Percentiles rank a stretch among this genome's conserved stretches.
phyloP scores from a whole-genome alignment of 805 yeast species.

The Candida krabiensis region DNA sequence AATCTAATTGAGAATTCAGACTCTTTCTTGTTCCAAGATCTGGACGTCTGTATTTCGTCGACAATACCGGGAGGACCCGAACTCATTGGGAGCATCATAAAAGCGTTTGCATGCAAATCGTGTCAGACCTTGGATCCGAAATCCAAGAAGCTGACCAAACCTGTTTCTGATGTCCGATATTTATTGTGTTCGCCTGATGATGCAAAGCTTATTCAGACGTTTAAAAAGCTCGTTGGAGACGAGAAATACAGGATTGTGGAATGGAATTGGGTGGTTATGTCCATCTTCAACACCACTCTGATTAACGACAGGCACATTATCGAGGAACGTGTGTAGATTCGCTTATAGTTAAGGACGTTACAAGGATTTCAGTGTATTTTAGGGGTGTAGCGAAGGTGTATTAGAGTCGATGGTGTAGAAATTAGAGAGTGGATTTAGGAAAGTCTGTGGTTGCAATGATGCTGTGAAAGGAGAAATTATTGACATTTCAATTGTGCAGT shows the following conservation, averaged over 20 bases:
- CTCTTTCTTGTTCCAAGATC: constrained; percentile 42
- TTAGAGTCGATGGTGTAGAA: no score
- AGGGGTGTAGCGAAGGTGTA: no score
- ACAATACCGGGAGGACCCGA: constrained; percentile 61
- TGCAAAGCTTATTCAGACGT: constrained; percentile 29
- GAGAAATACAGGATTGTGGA: constrained; percentile 42
- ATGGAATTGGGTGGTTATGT: constrained; percentile 65
- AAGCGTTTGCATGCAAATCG: constrained; percentile 51
- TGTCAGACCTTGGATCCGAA: constrained; percentile 19
- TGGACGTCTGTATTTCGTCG: constrained; percentile 54
- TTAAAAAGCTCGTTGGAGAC: constrained; percentile 23
- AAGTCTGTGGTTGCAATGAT: no score
- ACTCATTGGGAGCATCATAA: constrained; percentile 55
- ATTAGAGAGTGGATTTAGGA: no score
- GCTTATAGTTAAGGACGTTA: no score
- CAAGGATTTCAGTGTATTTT: no score
- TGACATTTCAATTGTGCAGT: no score
- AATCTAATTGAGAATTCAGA: constrained; percentile 25
- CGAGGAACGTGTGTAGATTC: constrained; percentile 12
- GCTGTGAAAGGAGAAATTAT: no score
- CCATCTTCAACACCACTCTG: constrained; percentile 49
- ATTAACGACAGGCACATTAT: constrained; percentile 19
- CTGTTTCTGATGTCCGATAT: constrained; percentile 21
- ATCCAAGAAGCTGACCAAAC: constrained; percentile 16
- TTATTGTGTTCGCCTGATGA: constrained; percentile 32